A percentile compares a stretch with the other conserved stretches of the same genome.
Conservation (phyloP, 495 filamentous ascomycete species). For the Penicillium tannophilum region DNA sequence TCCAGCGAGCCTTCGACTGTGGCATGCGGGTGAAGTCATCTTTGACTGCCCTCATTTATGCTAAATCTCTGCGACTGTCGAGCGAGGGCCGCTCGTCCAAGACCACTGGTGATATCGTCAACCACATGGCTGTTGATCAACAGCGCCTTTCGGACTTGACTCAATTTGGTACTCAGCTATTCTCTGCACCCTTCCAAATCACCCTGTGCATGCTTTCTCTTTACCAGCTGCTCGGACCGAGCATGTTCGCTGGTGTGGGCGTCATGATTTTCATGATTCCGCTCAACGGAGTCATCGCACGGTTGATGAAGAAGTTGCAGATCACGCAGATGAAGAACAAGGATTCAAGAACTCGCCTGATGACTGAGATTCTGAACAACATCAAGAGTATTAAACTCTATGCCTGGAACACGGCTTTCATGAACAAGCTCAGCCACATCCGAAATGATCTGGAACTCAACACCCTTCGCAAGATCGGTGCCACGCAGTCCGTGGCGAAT, state of each 20-base stretch:
- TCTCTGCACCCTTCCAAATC: conserved; percentile 98
- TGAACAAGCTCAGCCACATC: conserved; percentile 93
- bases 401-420: conserved; percentile 95
- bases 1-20: conserved; percentile 90
- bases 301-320: conserved; percentile 90
- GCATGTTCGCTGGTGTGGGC: conserved; percentile 95
- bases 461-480: conserved; percentile 94
- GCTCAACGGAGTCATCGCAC: conserved; percentile 89
- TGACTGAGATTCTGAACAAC: conserved; percentile 98
- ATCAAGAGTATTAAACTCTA: conserved; percentile 99
- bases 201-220: conserved; percentile 90
- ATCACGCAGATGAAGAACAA: conserved; percentile 99
- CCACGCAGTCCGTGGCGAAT: conserved; percentile 88
- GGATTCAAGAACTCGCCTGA: conserved; percentile 86
- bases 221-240: conserved; percentile 88
- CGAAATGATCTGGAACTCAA: conserved; percentile 94
- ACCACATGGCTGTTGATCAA: conserved; percentile 97
- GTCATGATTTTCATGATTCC: conserved; percentile 99
- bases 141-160: conserved; percentile 93
- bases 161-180: conserved; percentile 91
- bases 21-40: conserved; percentile 95
- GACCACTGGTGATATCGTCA: conserved; percentile 97
- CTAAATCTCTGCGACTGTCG: conserved; percentile 84
- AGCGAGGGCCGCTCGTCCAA: conserved; percentile 91
- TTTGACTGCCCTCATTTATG: conserved; percentile 87